Conservation (phyloP, 1,284 basidiomycete species). For the Trichosporon faecale region DNA sequence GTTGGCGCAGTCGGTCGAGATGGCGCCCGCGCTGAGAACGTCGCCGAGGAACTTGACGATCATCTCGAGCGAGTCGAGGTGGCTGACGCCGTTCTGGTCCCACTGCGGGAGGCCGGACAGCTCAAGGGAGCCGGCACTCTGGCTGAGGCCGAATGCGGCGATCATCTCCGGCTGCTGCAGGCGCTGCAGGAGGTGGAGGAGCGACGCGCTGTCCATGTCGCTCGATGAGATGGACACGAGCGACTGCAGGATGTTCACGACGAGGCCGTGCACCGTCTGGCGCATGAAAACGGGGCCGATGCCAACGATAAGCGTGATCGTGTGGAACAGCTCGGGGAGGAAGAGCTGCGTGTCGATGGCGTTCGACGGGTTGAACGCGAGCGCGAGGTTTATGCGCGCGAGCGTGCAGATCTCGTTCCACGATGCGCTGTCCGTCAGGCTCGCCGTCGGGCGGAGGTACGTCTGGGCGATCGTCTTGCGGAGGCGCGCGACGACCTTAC, state of each 20-base stretch:
- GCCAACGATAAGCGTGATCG: slow-evolving; percentile 69
- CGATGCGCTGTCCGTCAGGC: slow-evolving; percentile 66
- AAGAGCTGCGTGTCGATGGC: slow-evolving; percentile 69
- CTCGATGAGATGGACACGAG: slow-evolving; percentile 48
- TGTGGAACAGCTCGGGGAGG: slow-evolving; percentile 75
- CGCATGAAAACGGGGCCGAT: slow-evolving; percentile 70
- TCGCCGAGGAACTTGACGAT: slow-evolving; percentile 65
- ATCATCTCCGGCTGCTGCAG: slow-evolving; percentile 61
- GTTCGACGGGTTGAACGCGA: slow-evolving; percentile 66
- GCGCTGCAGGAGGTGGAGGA: slow-evolving; percentile 60
- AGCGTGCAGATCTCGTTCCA: slow-evolving; percentile 82
- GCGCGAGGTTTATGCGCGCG: slow-evolving; percentile 66
- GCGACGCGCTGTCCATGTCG: slow-evolving; percentile 38
- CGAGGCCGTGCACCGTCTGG: slow-evolving; percentile 72
- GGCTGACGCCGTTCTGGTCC: slow-evolving; percentile 60
- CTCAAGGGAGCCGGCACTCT: slow-evolving; percentile 30
- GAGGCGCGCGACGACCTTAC: slow-evolving; percentile 69
- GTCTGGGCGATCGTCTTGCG: slow-evolving; percentile 76
- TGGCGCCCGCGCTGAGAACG: slow-evolving; percentile 63
- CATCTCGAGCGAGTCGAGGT: slow-evolving; percentile 65
- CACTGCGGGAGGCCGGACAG: slow-evolving; percentile 26
- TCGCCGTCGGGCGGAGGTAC: slow-evolving; percentile 61
- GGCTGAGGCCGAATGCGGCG: slow-evolving; percentile 66
- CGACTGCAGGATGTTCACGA: slow-evolving; percentile 75
- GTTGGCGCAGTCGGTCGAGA: slow-evolving; percentile 70